These are phyloP conservation scores for Mollisia scopiformis DNA, from an alignment of 2,329 filamentous ascomycete species.

Conservation along the genomic window DNA sequence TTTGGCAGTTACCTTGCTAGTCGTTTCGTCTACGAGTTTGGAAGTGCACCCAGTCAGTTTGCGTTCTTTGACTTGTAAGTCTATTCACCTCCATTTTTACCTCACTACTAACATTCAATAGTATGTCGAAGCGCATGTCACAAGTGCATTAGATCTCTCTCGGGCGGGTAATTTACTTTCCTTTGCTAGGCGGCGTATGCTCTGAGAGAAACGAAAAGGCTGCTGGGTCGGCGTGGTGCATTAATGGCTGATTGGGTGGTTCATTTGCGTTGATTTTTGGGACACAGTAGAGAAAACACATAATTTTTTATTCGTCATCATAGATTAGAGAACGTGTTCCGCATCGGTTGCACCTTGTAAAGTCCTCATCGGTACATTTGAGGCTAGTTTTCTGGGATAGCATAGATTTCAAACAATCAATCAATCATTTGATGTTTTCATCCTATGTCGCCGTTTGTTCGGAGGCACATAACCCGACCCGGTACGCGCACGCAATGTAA, in stretches of 20 bases:
- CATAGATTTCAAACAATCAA: not conserved
- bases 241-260: not conserved
- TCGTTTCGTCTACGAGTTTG: conserved; percentile 95
- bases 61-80: conserved; percentile 98
- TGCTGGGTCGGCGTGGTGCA: not conserved
- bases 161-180: not conserved
- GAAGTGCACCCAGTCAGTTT: conserved; percentile 91
- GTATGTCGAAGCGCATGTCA: conserved; percentile 69
- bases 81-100: conserved; percentile 1
- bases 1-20: conserved; percentile 95
- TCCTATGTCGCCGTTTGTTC: too few species aligned
- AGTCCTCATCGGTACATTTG: not conserved
- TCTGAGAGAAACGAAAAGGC: not conserved
- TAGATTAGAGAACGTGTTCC: not conserved
- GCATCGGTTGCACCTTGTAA: not conserved
- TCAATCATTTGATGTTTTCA: not conserved
- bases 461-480: not conserved
- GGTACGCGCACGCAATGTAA: not conserved
- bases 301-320: not conserved
- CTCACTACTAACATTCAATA: conserved; percentile 38
- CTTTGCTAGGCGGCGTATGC: not conserved
- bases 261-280: not conserved
- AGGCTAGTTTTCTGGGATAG: not conserved
- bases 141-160: conserved; percentile 39
- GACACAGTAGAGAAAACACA: not conserved